A percentile compares a stretch with the other conserved stretches of the same genome.
Conservation (phyloP, 192 early-diverging fungal species). For the Linnemannia elongata region DNA sequence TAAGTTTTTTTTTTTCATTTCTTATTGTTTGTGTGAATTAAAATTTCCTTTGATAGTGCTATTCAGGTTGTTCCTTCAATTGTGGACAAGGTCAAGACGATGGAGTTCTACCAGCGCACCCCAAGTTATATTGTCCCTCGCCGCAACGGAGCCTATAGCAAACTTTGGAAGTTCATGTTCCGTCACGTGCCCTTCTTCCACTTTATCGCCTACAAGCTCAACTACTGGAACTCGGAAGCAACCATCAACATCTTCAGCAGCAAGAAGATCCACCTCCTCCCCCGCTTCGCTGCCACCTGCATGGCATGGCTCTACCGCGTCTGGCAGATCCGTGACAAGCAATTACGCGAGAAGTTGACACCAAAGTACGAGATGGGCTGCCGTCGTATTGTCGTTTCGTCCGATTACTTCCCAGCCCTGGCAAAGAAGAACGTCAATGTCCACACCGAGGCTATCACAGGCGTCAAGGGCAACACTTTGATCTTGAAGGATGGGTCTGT, state of each 20-base stretch:
- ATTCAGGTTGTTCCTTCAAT: slow-evolving; percentile 65
- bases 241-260: slow-evolving; percentile 53
- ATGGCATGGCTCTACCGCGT: slow-evolving; percentile 30
- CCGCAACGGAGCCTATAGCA: slow-evolving; percentile 47
- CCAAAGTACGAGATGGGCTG: slow-evolving; percentile 65
- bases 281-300: slow-evolving; percentile 21
- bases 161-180: slow-evolving; percentile 54
- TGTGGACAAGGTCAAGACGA: slow-evolving; percentile 53
- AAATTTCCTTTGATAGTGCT: slow-evolving; percentile 31
- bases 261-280: slow-evolving; percentile 29
- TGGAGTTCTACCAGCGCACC: slow-evolving; percentile 65
- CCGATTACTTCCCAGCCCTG: slow-evolving; percentile 56
- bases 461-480: slow-evolving; percentile 50
- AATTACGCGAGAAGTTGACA: slow-evolving; percentile 50
- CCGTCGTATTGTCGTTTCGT: slow-evolving; percentile 51
- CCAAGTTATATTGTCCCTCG: slow-evolving; percentile 61
- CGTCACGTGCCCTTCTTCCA: slow-evolving; percentile 60
- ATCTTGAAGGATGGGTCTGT: slow-evolving; percentile 43
- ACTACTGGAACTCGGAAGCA: slow-evolving; percentile 47
- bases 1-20: background rate
- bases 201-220: slow-evolving; percentile 42
- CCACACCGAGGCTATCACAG: slow-evolving; percentile 35
- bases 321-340: slow-evolving; percentile 41
- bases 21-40: background rate
- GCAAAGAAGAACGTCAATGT: slow-evolving; percentile 42